phyloP scores from a whole-genome alignment of 2,329 filamentous ascomycete genomes.

The Talaromyces pinophilus region DNA sequence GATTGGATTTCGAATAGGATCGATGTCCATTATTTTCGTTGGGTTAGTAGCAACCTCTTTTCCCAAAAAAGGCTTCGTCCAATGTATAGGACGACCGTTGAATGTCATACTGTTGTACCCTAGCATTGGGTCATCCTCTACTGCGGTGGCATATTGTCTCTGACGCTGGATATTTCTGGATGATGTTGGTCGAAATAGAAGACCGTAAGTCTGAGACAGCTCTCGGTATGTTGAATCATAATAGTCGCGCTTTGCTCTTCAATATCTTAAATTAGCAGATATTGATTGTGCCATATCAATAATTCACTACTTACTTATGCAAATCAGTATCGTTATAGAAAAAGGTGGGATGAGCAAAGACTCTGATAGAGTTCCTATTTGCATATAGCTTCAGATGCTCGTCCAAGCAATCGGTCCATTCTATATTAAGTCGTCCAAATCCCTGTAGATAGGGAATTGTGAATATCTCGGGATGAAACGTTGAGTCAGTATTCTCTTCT shows the following conservation, averaged over 20 bases:
- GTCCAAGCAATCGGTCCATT: slow-evolving; percentile 21
- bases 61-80: neutral
- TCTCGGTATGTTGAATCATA: neutral
- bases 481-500: slow-evolving; percentile 11
- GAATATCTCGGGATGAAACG: slow-evolving; percentile 15
- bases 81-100: slow-evolving; percentile 2
- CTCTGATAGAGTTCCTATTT: slow-evolving; percentile 14
- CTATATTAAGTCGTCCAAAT: slow-evolving; percentile 12
- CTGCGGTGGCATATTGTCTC: neutral
- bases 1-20: neutral
- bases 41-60: neutral
- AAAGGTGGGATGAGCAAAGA: slow-evolving; percentile 18
- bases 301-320: slow-evolving; percentile 6
- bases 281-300: neutral
- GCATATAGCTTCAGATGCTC: slow-evolving; percentile 18
- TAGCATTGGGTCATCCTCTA: neutral
- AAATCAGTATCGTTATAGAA: slow-evolving; percentile 9
- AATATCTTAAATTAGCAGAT: neutral
- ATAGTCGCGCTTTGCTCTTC: slow-evolving; percentile 9
- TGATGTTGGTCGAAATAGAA: slow-evolving; percentile 17
- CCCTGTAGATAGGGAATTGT: slow-evolving; percentile 6
- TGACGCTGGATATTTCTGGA: neutral
- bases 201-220: slow-evolving; percentile 18
- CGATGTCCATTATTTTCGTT: slow-evolving; percentile 5
- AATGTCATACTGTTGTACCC: slow-evolving; percentile 3